Evolutionary conservation across 768 basidiomycete species (phyloP).

Genomic region (Termitomyces titanicus): DNA sequence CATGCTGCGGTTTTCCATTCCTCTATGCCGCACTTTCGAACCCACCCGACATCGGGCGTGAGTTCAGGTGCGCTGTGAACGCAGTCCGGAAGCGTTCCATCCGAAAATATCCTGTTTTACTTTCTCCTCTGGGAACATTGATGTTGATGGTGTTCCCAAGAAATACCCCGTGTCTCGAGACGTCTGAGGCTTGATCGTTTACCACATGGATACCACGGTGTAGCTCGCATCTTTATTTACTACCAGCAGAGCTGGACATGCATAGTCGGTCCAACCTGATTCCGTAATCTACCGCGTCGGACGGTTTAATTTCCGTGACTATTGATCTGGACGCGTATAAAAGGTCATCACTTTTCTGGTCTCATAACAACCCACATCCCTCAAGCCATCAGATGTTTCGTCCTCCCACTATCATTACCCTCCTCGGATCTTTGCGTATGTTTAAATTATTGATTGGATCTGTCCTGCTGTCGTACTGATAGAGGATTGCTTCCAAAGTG

Average conservation of each 20-base stretch:
- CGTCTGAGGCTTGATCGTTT: background rate
- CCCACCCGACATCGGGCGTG: background rate
- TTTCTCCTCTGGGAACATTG: background rate
- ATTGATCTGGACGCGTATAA: conserved; percentile 4
- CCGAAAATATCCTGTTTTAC: background rate
- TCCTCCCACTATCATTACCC: background rate
- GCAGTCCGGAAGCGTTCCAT: background rate
- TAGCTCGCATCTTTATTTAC: background rate
- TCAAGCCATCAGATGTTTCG: conserved; percentile 1
- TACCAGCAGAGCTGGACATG: background rate
- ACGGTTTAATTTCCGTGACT: background rate
- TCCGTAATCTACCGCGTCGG: conserved; percentile 4
- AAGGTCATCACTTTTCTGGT: background rate
- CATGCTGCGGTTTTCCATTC: background rate
- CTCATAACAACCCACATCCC: background rate
- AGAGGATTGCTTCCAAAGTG: conserved; percentile 5
- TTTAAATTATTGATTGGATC: background rate
- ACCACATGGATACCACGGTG: background rate
- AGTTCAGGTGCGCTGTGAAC: background rate
- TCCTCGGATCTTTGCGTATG: conserved; percentile 8
- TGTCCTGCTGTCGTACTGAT: background rate
- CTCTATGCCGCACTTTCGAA: background rate
- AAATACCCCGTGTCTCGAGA: background rate
- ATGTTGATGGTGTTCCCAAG: background rate
- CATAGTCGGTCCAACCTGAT: background rate